These are phyloP conservation scores for Cucurbitaria berberidis DNA, from an alignment of 2,329 filamentous ascomycete genomes.

Conservation along the genomic window DNA sequence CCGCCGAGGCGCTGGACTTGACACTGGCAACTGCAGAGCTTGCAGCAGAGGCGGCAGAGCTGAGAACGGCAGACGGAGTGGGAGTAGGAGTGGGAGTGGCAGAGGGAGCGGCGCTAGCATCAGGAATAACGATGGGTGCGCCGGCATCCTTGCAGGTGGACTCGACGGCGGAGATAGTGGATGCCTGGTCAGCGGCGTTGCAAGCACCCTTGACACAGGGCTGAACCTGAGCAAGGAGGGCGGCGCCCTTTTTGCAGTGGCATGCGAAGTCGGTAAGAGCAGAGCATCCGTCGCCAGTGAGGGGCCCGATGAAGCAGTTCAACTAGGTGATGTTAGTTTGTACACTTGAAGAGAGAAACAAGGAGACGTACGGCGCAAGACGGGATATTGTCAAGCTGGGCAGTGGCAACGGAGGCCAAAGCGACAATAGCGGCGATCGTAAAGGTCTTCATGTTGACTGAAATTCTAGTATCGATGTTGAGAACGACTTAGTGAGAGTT, in stretches of 20 bases:
- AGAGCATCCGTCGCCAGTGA: constrained; percentile 54
- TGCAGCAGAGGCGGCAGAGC: constrained; percentile 3
- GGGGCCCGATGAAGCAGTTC: constrained; percentile 53
- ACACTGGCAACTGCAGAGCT: background rate
- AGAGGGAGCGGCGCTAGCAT: constrained; percentile 12
- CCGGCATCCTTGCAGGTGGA: constrained; percentile 43
- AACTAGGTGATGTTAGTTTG: constrained; percentile 47
- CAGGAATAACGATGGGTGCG: constrained; percentile 37
- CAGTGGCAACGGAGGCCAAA: constrained; percentile 53
- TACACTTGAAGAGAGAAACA: background rate
- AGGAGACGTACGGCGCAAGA: constrained; percentile 53
- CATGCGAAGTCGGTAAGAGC: constrained; percentile 53
- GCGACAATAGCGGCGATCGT: constrained; percentile 48
- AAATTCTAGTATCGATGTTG: constrained; percentile 12
- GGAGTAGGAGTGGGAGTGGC: constrained; percentile 4
- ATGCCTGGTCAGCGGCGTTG: constrained; percentile 44
- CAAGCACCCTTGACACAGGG: constrained; percentile 57
- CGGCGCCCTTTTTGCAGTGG: constrained; percentile 53
- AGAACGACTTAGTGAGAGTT: constrained; percentile 20
- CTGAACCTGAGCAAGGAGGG: constrained; percentile 50
- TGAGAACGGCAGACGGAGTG: constrained; percentile 9
- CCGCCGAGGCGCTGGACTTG: constrained; percentile 1
- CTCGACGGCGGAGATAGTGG: constrained; percentile 37
- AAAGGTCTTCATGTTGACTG: constrained; percentile 48
- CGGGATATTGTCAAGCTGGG: constrained; percentile 56